Evolutionary conservation across 2,329 filamentous ascomycete species (phyloP).

Genomic region (Fusarium sp.): DNA sequence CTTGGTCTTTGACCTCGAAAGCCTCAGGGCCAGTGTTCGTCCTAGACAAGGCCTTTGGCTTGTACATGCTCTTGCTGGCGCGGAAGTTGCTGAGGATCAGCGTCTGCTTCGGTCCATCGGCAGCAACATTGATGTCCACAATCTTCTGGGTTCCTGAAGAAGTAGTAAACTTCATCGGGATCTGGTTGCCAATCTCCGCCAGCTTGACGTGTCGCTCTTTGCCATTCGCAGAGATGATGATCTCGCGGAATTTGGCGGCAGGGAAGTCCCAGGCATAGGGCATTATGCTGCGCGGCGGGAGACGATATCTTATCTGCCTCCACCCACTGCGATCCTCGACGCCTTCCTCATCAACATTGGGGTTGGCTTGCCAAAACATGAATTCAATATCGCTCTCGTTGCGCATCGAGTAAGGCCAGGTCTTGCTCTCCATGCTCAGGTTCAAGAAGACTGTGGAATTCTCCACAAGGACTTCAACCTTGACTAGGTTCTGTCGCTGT

Average conservation of each 20-base stretch:
- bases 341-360: constrained; percentile 91
- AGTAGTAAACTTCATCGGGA: constrained; percentile 89
- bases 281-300: constrained; percentile 97
- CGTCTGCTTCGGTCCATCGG: constrained; percentile 94
- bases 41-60: constrained; percentile 61
- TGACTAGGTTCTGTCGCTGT: constrained; percentile 86
- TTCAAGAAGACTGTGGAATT: constrained; percentile 93
- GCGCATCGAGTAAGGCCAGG: constrained; percentile 98
- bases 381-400: constrained; percentile 98
- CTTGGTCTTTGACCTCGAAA: constrained; percentile 94
- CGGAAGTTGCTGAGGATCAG: constrained; percentile 95
- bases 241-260: constrained; percentile 93
- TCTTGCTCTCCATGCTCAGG: constrained; percentile 87
- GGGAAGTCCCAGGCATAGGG: constrained; percentile 99
- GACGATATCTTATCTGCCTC: constrained; percentile 89
- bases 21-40: constrained; percentile 60
- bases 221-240: constrained; percentile 69
- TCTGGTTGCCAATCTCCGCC: constrained; percentile 93
- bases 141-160: constrained; percentile 78
- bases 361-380: constrained; percentile 94
- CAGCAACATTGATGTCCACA: constrained; percentile 95
- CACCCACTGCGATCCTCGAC: constrained; percentile 84
- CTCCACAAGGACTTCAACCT: constrained; percentile 91
- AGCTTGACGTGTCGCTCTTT: constrained; percentile 89
- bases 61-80: constrained; percentile 90